These are phyloP conservation scores for Sporothrix variecibatus DNA, from an alignment of 2,329 filamentous ascomycete species.

Conservation along the genomic window DNA sequence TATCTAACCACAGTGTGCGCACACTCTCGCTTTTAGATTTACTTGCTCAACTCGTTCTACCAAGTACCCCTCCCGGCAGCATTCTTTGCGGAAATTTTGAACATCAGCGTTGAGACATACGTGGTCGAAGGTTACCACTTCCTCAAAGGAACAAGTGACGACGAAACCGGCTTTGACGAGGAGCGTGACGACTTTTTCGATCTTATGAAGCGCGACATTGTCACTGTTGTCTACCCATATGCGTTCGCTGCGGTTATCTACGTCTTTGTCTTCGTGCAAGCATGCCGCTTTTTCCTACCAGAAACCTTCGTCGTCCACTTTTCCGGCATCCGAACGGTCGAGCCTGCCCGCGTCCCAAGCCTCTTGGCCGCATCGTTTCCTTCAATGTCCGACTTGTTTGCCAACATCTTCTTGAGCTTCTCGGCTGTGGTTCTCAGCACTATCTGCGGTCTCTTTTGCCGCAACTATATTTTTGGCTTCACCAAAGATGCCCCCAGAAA, in stretches of 20 bases:
- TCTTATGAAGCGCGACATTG: slow-evolving; percentile 10
- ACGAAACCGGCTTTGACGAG: not conserved
- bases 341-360: slow-evolving; percentile 51
- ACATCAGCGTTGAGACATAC: slow-evolving; percentile 19
- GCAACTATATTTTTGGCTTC: slow-evolving; percentile 69
- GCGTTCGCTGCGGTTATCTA: slow-evolving; percentile 73
- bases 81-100: not conserved
- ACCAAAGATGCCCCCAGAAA: not conserved
- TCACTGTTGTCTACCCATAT: slow-evolving; percentile 56
- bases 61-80: slow-evolving; percentile 45
- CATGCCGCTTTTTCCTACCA: slow-evolving; percentile 71
- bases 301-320: slow-evolving; percentile 74
- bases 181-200: not conserved
- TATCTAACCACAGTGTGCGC: slow-evolving; percentile 16
- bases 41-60: slow-evolving; percentile 79
- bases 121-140: slow-evolving; percentile 18
- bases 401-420: slow-evolving; percentile 12
- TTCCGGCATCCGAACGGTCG: slow-evolving; percentile 67
- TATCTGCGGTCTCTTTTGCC: slow-evolving; percentile 48
- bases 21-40: slow-evolving; percentile 52
- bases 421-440: not conserved
- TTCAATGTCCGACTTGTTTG: not conserved
- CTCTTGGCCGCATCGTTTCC: not conserved
- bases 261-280: slow-evolving; percentile 68
- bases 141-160: slow-evolving; percentile 7